These are phyloP conservation scores for Purpureocillium lavendulum DNA, from an alignment of 2,329 filamentous ascomycete species.

Conservation along the genomic window DNA sequence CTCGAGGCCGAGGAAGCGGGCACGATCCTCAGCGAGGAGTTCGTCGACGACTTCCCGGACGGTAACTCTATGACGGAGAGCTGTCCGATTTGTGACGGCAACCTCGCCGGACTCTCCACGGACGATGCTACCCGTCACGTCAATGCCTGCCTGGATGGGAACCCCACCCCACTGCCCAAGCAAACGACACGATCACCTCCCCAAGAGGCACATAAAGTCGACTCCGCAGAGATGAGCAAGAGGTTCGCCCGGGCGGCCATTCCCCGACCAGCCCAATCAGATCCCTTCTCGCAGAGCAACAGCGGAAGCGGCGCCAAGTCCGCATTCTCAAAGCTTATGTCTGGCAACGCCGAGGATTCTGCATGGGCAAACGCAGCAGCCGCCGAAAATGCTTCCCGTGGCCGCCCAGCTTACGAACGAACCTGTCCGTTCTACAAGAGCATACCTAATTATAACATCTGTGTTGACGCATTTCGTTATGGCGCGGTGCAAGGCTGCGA, in stretches of 20 bases:
- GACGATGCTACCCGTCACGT: constrained; percentile 78
- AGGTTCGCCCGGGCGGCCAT: constrained; percentile 61
- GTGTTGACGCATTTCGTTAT: constrained; percentile 93
- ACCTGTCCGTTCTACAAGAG: constrained; percentile 99
- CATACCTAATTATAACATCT: constrained; percentile 84
- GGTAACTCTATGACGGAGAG: constrained; percentile 22
- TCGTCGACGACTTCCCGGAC: constrained; percentile 21
- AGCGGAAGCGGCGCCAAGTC: constrained; percentile 40
- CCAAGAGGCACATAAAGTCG: constrained; percentile 17
- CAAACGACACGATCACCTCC: constrained; percentile 9
- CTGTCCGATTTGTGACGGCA: constrained; percentile 73
- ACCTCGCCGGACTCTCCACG: constrained; percentile 47
- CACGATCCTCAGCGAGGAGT: constrained; percentile 25
- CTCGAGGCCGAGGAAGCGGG: constrained; percentile 52
- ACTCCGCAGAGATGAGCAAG: constrained; percentile 36
- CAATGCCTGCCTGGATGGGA: constrained; percentile 86
- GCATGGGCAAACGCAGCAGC: constrained; percentile 87
- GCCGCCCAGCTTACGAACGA: constrained; percentile 77
- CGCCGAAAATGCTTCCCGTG: constrained; percentile 66
- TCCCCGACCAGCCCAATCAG: constrained; percentile 71
- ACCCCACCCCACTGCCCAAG: constrained; percentile 49
- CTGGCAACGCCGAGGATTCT: constrained; percentile 77
- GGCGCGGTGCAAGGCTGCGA: constrained; percentile 86
- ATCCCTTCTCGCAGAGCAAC: constrained; percentile 57
- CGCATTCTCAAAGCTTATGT: constrained; percentile 91